Percentiles rank a stretch among this genome's conserved stretches.
These are phyloP conservation scores for Akanthomyces dipterigenus DNA, from an alignment of 2,329 filamentous ascomycete genomes.

Conservation along the genomic window DNA sequence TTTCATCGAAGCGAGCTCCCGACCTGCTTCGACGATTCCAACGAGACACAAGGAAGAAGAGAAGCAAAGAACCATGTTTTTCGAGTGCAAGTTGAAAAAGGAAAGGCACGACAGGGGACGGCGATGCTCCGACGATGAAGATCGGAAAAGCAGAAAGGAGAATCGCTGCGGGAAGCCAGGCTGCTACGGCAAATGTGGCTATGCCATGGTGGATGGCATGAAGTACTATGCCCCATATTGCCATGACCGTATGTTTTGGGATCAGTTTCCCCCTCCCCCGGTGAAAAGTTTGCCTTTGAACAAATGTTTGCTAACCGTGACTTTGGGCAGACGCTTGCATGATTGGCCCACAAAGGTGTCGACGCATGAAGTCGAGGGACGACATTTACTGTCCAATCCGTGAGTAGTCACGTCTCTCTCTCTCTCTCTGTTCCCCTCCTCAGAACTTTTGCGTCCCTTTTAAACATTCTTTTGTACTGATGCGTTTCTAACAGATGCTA, in stretches of 20 bases:
- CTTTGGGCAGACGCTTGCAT: background rate
- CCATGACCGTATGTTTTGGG: background rate
- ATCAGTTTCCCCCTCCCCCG: background rate
- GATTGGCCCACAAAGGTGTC: background rate
- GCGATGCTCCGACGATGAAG: background rate
- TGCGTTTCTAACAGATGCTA: background rate
- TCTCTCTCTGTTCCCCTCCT: no score
- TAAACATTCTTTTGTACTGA: background rate
- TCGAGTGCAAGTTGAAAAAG: background rate
- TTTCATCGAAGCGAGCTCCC: no score
- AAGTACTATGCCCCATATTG: background rate
- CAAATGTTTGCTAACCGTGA: background rate
- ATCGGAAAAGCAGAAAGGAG: background rate
- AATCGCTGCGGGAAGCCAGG: background rate
- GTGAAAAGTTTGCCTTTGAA: no score
- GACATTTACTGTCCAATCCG: background rate
- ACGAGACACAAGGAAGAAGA: background rate
- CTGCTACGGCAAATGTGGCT: slow-evolving; percentile 1
- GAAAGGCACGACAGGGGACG: background rate
- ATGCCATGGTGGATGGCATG: background rate
- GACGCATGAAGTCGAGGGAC: background rate
- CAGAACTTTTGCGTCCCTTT: background rate
- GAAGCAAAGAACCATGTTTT: background rate
- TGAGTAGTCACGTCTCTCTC: background rate
- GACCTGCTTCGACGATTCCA: no score